These are phyloP conservation scores for Wickerhamomyces alni DNA, from an alignment of 805 yeast species.

Conservation along the genomic window DNA sequence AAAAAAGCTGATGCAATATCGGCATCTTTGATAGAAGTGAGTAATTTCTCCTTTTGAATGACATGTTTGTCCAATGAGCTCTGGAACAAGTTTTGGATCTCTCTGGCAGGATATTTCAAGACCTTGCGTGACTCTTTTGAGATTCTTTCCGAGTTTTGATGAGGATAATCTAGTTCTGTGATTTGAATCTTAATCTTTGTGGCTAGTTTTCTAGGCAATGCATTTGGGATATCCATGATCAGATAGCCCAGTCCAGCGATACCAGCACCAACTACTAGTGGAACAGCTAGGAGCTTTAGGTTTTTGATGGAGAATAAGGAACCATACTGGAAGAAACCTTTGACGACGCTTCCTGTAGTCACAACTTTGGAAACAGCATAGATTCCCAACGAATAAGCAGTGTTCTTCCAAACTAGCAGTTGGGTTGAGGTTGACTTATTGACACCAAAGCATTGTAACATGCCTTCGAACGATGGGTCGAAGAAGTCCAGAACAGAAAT, in stretches of 20 bases:
- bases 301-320: constrained; percentile 30
- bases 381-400: constrained; percentile 23
- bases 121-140: constrained; percentile 80
- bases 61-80: constrained; percentile 56
- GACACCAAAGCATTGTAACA: constrained; percentile 28
- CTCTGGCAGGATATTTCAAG: constrained; percentile 74
- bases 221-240: constrained; percentile 78
- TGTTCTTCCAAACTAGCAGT: constrained; percentile 24
- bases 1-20: constrained; percentile 53
- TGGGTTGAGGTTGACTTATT: constrained; percentile 22
- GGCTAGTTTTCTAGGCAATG: constrained; percentile 80
- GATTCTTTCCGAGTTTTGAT: constrained; percentile 68
- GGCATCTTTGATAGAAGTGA: constrained; percentile 46
- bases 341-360: constrained; percentile 33
- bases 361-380: constrained; percentile 24
- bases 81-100: constrained; percentile 68
- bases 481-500: constrained; percentile 70
- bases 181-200: constrained; percentile 61
- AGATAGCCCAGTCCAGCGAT: constrained; percentile 56
- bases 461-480: constrained; percentile 66
- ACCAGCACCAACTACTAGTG: constrained; percentile 43
- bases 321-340: constrained; percentile 30
- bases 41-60: constrained; percentile 49
- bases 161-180: constrained; percentile 67
- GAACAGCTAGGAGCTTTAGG: constrained; percentile 44